These are phyloP conservation scores for Skeletonema menzelii DNA, from an alignment of 108 stramenopile species.

Conservation along the genomic window DNA sequence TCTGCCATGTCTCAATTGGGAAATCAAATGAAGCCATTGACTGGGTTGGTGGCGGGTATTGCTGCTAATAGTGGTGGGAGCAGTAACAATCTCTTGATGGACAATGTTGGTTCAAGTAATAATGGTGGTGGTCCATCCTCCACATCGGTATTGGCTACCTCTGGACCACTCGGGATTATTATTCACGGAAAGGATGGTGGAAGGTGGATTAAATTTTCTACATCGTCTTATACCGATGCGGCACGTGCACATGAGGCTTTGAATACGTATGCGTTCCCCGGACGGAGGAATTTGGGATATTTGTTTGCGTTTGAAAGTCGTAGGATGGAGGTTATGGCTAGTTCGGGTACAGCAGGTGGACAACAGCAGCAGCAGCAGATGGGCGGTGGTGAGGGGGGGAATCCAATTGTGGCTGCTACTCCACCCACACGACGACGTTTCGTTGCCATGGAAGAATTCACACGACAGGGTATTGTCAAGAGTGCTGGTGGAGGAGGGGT, in stretches of 20 bases:
- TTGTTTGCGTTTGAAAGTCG: constrained; percentile 90
- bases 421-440: constrained; percentile 66
- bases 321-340: constrained; percentile 67
- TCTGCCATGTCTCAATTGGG: constrained; percentile 42
- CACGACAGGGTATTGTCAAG: constrained; percentile 43
- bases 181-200: constrained; percentile 74
- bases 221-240: constrained; percentile 69
- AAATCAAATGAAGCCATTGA: constrained; percentile 45
- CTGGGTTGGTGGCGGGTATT: constrained; percentile 15
- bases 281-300: constrained; percentile 83
- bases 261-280: constrained; percentile 89
- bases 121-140: background rate
- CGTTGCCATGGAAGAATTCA: constrained; percentile 69
- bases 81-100: constrained; percentile 16
- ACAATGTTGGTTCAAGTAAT: background rate
- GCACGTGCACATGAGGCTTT: constrained; percentile 71
- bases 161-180: constrained; percentile 42
- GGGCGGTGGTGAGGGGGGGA: constrained; percentile 10
- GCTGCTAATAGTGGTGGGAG: constrained; percentile 6
- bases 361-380: background rate
- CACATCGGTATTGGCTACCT: constrained; percentile 2
- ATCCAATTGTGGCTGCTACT: constrained; percentile 39
- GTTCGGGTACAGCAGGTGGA: constrained; percentile 1
- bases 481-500: background rate
- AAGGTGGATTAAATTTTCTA: constrained; percentile 71